phyloP scores from a whole-genome alignment of 148 eudicot genomes.

The Suaeda aralocaspica region DNA sequence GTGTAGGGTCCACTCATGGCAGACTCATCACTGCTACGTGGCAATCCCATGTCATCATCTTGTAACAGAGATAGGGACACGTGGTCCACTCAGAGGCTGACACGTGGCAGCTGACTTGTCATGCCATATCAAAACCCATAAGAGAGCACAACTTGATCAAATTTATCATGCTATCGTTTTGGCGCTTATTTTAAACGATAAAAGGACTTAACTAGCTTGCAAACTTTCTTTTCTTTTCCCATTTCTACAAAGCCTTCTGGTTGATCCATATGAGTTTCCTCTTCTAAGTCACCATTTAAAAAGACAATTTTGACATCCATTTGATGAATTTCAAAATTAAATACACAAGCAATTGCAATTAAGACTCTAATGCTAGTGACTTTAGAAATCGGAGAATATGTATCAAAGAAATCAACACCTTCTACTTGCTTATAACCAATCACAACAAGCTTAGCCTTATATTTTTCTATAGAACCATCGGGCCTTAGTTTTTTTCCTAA shows the following conservation, averaged over 20 bases:
- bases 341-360: neutral
- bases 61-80: no score
- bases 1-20: no score
- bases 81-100: no score
- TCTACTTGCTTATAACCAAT: neutral
- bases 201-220: neutral
- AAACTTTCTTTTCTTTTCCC: conserved; percentile 5
- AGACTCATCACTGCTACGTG: no score
- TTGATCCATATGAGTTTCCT: neutral
- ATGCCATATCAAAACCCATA: no score
- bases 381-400: neutral
- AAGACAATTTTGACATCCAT: neutral
- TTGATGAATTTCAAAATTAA: neutral
- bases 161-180: conserved; percentile 5
- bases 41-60: no score
- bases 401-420: neutral
- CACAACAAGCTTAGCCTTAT: neutral
- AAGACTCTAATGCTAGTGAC: neutral
- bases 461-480: neutral
- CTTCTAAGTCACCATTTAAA: neutral
- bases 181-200: no score
- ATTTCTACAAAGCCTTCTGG: neutral
- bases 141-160: neutral
- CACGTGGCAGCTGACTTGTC: no score
- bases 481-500: no score